Base-by-base conservation (phyloP, 1,284 basidiomycete species). In the Pseudozyma sp. region DNA sequence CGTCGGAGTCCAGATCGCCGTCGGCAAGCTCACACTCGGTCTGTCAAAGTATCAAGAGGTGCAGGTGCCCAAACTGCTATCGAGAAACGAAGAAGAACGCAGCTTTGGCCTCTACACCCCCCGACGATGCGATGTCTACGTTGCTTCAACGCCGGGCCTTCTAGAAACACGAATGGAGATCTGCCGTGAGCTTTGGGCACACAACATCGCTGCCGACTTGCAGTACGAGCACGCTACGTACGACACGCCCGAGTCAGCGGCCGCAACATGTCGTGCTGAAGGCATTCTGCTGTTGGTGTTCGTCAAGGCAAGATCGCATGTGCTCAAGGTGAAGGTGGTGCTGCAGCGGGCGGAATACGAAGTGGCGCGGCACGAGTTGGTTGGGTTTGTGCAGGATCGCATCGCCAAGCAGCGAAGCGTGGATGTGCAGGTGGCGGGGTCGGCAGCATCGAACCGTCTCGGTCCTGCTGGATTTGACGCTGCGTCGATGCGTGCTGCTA, bases 21-120 rank as follows among this genome's bases (percentile, higher is more conserved):
- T 94, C 3, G 92, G 94, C 78, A 92, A 92, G 86, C 91, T 95
- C 68, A 90, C 91, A 0, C 86, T 88, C 0, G 89, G 90, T 8
- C 87, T 95, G 0, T 91, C 91, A 0, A 77, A 76, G 56, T 71
- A 83, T 42, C 87, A 90, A 2, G 91, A 90, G 80, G 91, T 93
- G 80, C 90, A 89, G 54, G 88, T 90, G 0, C 90, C 91, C 1
- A 88, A 92, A 31, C 89, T 90, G 79, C 88, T 88, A 1, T 87
- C 92, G 10, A 86, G 75, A 35, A 68, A 86, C 48, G 84, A 92
- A 55, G 93, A 92, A 80, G 92, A 93, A 80, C 89, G 90, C 16
- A 93, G 92, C 0, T 94, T 94, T 71, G 93, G 93, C 0, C 92
- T 90, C 73, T 94, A 92, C 91, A 92, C 92, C 83, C 92, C 93